Base-by-base conservation (phyloP, 208 protist species). In the Blastocrithidia nonstop region DNA sequence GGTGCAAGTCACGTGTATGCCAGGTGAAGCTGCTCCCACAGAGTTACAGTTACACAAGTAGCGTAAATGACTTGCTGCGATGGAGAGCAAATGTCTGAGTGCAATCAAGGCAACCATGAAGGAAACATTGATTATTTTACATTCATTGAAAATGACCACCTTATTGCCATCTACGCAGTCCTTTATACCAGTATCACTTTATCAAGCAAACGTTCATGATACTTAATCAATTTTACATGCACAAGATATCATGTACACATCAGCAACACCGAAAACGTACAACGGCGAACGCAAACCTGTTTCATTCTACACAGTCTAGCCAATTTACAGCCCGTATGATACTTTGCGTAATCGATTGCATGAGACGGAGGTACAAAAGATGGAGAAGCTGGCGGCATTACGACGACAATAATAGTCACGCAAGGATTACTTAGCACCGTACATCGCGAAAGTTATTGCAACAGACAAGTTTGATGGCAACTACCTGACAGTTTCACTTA, bases 401-500 rank as follows among this genome's bases (percentile, higher is more conserved):
- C 50, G 55, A n/a, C 53, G 64, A 3, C 70, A 67, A 7, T 69
- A 83, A 44, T 77, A 86, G 50, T 83, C 77, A 8, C 73, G 79
- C 21, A 71, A 78, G 52, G 85, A 93, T 47, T 90, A 90, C 53
- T 68, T 93, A 4, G 85, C 85, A 1, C 85, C 85, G 28, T 93
- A 93, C 61, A 85, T 93, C 40, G 73, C 77, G 13, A 87, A 88
- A 43, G 65, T 88, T 9, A 72, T 80, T 19, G 57, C 85, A 35
- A 66, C 77, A 5, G 13, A 39, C 8, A 54, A 58, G 23, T 84
- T 85, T 42, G 67, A 82, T 41, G 82, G 77, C 17, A 80, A 87
- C 51, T 87, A 91, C 51, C 33, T 80, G 26, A 50, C 54, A 35
- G 72, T 93, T 15, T 44, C 42, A 15, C 71, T 93, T 24, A 69